Base-by-base conservation (phyloP, 1,284 basidiomycete genomes). In the Athelia psychrophila region DNA sequence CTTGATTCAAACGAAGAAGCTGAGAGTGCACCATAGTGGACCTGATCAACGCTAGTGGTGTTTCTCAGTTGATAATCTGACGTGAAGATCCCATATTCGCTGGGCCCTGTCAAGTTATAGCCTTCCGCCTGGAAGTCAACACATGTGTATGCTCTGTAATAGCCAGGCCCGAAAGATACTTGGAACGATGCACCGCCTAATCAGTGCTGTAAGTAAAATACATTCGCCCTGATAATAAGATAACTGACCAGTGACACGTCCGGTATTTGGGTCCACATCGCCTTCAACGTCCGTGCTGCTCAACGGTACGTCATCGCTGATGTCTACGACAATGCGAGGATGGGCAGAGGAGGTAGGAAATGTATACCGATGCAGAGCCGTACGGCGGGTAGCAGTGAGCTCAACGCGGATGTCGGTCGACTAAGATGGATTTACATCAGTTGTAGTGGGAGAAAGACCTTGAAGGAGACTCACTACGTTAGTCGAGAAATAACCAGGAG, bases 41-140 rank as follows among this genome's bases (percentile, higher is more conserved):
- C 61, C 52, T 82, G 79, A 1, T 68, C 59, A 19, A 76, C 61
- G 49, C 77, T 70, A 3, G 75, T 78, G 10, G 70, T 73, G 13
- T 77, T 71, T 32, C 69, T 62, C 0, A 79, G 70, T 2, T 81
- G 79, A 53, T 73, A 76, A 58, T 83, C 72, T 0, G 71, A 76
- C 25, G 79, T 64, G 73, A 77, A 86, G 1, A 75, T 73, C 0
- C 83, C 83, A 57, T 75, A 83, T 63, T 86, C 81, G 1, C 66
- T 72, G 0, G 70, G 68, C 8, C 56, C 9, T 2, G 63, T 62
- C 12, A 15, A 12, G 42, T 44, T 10, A 15, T 22, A 44, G 10
- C 79, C 80, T 25, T 78, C 75, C 2, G 80, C 80, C 54, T 75
- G 73, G 66, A 84, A 84, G 51, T 82, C 80, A 1, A 81, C 77